A percentile compares a stretch with the other conserved stretches of the same genome.
These are phyloP conservation scores for Xylaria sp. DNA, from an alignment of 2,329 filamentous ascomycete genomes.

Conservation along the genomic window DNA sequence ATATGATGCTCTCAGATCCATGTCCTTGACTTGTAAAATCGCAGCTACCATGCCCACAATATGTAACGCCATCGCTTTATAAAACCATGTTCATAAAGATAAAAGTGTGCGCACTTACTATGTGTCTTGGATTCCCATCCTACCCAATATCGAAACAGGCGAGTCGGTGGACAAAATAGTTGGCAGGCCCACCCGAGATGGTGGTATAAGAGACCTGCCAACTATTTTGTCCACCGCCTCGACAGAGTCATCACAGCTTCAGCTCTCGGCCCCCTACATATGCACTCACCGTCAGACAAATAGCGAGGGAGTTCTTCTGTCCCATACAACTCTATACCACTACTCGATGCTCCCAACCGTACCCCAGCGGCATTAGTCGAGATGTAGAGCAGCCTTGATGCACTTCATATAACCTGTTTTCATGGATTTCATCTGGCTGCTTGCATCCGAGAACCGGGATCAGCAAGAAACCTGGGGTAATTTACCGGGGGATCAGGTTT, in stretches of 20 bases:
- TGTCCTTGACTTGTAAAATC: neutral
- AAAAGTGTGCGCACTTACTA: neutral
- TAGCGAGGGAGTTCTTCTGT: neutral
- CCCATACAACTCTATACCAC: neutral
- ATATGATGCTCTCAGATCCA: neutral
- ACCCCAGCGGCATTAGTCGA: neutral
- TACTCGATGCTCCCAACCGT: neutral
- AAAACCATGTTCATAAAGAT: neutral
- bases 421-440: neutral
- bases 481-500: neutral
- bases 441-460: slow-evolving; percentile 4
- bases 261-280: slow-evolving; percentile 5
- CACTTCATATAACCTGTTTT: neutral
- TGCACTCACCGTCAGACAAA: neutral
- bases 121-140: neutral
- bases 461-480: slow-evolving; percentile 9
- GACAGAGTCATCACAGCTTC: neutral
- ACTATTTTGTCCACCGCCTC: no score
- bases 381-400: neutral
- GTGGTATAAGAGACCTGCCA: no score
- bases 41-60: slow-evolving; percentile 5
- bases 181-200: no score
- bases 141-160: neutral
- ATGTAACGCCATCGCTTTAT: slow-evolving; percentile 1
- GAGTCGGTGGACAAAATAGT: no score